These are phyloP conservation scores for Elongisporangium prolatum DNA, from an alignment of 352 stramenopile genomes.

Conservation along the genomic window DNA sequence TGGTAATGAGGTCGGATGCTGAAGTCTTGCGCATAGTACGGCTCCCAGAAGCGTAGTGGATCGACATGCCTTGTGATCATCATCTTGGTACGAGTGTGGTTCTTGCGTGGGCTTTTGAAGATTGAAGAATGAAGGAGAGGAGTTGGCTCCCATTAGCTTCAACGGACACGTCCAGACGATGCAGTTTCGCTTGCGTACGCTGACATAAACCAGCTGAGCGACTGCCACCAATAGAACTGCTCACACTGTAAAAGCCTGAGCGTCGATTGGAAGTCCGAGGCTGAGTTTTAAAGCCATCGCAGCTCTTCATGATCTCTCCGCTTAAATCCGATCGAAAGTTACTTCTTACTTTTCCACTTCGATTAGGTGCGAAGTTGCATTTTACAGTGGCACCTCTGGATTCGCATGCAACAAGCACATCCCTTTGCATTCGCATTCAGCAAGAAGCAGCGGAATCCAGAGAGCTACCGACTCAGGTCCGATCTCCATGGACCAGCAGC, in stretches of 20 bases:
- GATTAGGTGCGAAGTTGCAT: not conserved
- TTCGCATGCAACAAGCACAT: not conserved
- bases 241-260: not conserved
- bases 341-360: not conserved
- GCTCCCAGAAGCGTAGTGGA: not conserved
- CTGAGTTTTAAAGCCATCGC: not conserved
- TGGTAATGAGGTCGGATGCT: not conserved
- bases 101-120: not conserved
- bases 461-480: not conserved
- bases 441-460: not conserved
- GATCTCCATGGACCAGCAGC: not conserved
- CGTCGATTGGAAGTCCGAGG: not conserved
- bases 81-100: not conserved
- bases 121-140: not conserved
- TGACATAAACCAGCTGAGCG: not conserved
- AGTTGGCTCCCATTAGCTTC: not conserved
- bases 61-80: not conserved
- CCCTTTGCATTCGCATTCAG: not conserved
- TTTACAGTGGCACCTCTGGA: not conserved
- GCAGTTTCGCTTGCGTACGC: not conserved
- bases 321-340: not conserved
- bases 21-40: not conserved
- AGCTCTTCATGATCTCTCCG: not conserved
- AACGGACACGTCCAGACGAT: not conserved
- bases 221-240: not conserved